These are phyloP conservation scores for Phytophthora brassicae DNA, from an alignment of 352 stramenopile genomes.

Conservation along the genomic window DNA sequence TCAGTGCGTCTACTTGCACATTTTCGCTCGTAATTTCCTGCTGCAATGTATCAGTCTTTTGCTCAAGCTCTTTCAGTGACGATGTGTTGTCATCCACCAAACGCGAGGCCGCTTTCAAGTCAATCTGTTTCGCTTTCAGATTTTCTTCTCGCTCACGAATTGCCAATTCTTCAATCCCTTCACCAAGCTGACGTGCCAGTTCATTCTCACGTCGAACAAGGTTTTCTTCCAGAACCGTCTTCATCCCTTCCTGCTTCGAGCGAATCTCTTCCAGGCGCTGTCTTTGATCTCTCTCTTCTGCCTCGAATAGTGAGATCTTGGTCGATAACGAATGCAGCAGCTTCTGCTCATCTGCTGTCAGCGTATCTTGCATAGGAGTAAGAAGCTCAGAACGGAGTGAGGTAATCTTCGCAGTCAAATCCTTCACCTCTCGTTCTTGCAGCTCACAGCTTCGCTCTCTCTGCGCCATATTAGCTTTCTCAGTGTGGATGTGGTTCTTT, in stretches of 20 bases:
- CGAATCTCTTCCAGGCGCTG: conserved; percentile 88
- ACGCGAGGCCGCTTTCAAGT: conserved; percentile 84
- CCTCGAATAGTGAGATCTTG: conserved; percentile 77
- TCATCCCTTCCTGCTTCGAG: conserved; percentile 84
- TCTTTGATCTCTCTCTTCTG: conserved; percentile 86
- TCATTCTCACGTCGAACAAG: conserved; percentile 86
- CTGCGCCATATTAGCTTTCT: conserved; percentile 53
- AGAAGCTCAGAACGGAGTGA: conserved; percentile 61
- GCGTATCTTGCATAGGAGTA: conserved; percentile 75
- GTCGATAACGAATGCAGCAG: conserved; percentile 60
- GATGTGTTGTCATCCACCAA: conserved; percentile 67
- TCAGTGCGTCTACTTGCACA: conserved; percentile 46
- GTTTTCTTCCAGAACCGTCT: conserved; percentile 93
- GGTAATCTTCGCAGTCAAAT: conserved; percentile 53
- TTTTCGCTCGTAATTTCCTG: conserved; percentile 56
- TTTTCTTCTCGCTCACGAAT: conserved; percentile 67
- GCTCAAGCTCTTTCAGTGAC: conserved; percentile 64
- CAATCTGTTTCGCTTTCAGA: conserved; percentile 88
- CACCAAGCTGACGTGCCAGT: conserved; percentile 54
- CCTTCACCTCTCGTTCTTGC: conserved; percentile 67
- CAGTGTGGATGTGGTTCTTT: conserved; percentile 70
- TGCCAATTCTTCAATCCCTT: conserved; percentile 62
- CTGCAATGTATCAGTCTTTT: conserved; percentile 55
- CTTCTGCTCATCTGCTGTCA: conserved; percentile 56
- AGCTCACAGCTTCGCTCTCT: conserved; percentile 55